A percentile compares a stretch with the other conserved stretches of the same genome.
phyloP scores from a whole-genome alignment of 139 green algal species.

The Tetratostichococcus sp. region DNA sequence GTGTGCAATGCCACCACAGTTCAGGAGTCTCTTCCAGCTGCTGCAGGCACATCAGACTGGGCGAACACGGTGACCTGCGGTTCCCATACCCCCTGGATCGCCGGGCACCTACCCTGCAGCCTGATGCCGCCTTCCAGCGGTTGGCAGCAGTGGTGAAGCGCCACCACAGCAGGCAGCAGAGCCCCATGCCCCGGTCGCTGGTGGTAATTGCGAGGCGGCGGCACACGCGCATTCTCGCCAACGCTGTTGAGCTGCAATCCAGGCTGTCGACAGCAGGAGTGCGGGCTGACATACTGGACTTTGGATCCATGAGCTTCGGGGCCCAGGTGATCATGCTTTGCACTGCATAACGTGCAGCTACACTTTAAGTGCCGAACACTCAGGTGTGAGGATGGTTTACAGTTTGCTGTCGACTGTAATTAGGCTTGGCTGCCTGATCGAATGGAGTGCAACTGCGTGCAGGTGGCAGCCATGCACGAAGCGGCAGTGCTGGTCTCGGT shows the following conservation, averaged over 20 bases:
- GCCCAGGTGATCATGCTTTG: neutral
- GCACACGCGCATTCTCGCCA: neutral
- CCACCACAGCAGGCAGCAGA: neutral
- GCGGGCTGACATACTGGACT: neutral
- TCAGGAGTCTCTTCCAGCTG: too few species aligned
- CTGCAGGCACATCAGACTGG: neutral
- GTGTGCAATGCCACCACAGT: neutral
- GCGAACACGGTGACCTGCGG: neutral
- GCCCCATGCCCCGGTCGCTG: too few species aligned
- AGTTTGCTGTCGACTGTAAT: too few species aligned
- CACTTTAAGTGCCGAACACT: too few species aligned
- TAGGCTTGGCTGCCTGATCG: too few species aligned
- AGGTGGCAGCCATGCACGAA: neutral
- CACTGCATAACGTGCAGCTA: too few species aligned
- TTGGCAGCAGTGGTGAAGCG: neutral
- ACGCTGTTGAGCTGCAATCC: neutral
- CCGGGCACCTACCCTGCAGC: neutral
- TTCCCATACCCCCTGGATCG: neutral
- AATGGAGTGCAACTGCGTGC: too few species aligned
- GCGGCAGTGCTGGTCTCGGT: neutral
- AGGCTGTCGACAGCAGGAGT: neutral
- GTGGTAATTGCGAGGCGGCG: neutral
- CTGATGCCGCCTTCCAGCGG: neutral
- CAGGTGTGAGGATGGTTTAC: too few species aligned
- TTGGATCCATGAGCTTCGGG: neutral